Evolutionary conservation across 371 early-diverging fungal genomes (phyloP), one percentile per base, ranked within the genome.

Genomic region (Haplosporangium sp.): DNA sequence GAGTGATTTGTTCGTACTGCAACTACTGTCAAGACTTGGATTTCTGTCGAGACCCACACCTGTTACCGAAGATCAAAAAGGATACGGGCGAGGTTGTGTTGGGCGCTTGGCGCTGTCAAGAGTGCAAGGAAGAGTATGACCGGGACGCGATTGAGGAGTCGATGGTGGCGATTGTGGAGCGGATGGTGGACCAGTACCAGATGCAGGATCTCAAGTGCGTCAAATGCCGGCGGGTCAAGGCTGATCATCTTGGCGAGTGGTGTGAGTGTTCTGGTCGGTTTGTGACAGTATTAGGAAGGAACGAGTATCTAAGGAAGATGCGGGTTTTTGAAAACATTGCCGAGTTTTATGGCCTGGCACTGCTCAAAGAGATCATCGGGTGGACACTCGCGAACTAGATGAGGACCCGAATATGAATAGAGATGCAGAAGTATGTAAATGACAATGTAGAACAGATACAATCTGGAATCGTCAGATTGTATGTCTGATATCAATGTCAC

Each of bases 1-100:
- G 93, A n/a, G 90, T 97, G 18, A 90, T 95, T 23, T 98, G 99
- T 77, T 86, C 87, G 41, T 93, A 87, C 63, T 98, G 99, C 81
- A 91, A 92, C 67, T 86, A 86, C 64, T 85, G 90, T 51, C 86
- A 91, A 6, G 97, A 98, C 80, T 75, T 98, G 55, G 97, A 98
- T 79, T 88, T 98, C 62, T 95, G 95, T 59, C 89, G 96, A 21
- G 96, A 97, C 62, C 85, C 85, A 41, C 90, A 88, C 48, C 62
- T 94, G 58, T 63, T 92, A 64, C 89, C 93, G 7, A 67, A 56
- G 65, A 67, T 71, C 41, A 67, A 84, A 62, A 87, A 83, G 16
- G 77, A 83, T 12, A 70, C 73, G 63, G 62, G 80, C 41, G 60
- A 73, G 66, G 41, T 86, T 75, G 86, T 74, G 58, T 8, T 86